A percentile compares a stretch with the other conserved stretches of the same genome.
Conservation (phyloP, 345 rosid genomes). For the Crucihimalaya himalaica region DNA sequence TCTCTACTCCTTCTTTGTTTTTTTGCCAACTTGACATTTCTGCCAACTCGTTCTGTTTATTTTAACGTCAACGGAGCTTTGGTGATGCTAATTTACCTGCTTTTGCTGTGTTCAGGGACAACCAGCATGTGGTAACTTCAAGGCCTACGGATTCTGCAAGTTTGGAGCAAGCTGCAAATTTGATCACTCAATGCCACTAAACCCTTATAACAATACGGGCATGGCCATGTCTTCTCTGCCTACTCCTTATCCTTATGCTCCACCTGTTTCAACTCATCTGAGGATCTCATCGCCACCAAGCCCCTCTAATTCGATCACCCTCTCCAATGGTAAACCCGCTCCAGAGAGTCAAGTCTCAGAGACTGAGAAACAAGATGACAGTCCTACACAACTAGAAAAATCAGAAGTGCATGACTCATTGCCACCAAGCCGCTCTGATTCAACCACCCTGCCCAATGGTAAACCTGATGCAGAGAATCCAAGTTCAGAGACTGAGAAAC, state of each 20-base stretch:
- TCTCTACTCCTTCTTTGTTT: constrained; percentile 7
- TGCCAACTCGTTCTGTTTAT: neutral
- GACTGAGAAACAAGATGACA: constrained; percentile 26
- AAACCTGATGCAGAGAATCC: constrained; percentile 25
- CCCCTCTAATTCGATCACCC: constrained; percentile 27
- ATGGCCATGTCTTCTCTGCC: constrained; percentile 49
- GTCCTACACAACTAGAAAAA: neutral
- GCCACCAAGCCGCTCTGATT: constrained; percentile 40
- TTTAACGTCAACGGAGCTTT: neutral
- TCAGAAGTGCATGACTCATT: constrained; percentile 31
- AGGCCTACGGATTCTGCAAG: constrained; percentile 65
- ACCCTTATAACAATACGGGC: constrained; percentile 44
- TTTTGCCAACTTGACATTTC: neutral
- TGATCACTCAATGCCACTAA: constrained; percentile 64
- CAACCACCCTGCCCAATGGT: constrained; percentile 31
- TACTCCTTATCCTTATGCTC: constrained; percentile 39
- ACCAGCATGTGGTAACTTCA: constrained; percentile 64
- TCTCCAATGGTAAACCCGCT: constrained; percentile 25
- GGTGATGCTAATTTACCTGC: constrained; percentile 14
- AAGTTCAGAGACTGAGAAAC: constrained; percentile 21
- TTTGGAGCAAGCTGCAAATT: constrained; percentile 71
- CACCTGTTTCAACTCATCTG: constrained; percentile 50
- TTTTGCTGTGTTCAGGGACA: constrained; percentile 59
- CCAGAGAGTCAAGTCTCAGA: constrained; percentile 23
- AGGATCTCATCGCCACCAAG: constrained; percentile 37